Conservation (phyloP, 116 monocot species). For the Papilionanthe hybrid region DNA sequence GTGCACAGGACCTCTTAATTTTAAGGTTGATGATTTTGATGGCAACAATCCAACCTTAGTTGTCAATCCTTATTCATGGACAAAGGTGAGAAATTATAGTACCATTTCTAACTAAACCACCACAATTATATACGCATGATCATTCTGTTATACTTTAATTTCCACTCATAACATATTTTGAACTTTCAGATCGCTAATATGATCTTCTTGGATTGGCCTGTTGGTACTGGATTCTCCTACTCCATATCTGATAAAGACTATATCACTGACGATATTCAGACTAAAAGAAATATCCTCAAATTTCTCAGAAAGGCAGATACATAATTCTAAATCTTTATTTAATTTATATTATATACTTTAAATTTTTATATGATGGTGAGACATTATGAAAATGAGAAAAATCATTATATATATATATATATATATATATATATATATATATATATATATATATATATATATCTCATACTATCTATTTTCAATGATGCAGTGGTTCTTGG, state of each 20-base stretch:
- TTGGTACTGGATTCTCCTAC: slow-evolving; percentile 49
- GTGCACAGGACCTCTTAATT: neutral
- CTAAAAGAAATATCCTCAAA: neutral
- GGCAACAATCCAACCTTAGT: neutral
- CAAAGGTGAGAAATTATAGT: neutral
- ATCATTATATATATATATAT: too few species aligned
- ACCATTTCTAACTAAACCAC: neutral
- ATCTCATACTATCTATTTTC: neutral
- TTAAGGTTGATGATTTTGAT: slow-evolving; percentile 1
- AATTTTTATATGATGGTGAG: too few species aligned
- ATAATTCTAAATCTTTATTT: neutral
- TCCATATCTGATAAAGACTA: slow-evolving; percentile 16
- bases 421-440: too few species aligned
- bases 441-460: too few species aligned
- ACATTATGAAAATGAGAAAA: too few species aligned
- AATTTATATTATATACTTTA: neutral
- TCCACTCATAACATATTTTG: neutral
- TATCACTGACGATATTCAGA: neutral
- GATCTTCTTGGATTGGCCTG: slow-evolving; percentile 41
- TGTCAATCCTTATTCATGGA: neutral
- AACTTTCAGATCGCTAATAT: slow-evolving; percentile 25
- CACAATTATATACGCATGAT: neutral
- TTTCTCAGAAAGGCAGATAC: slow-evolving; percentile 5
- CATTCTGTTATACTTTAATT: neutral
- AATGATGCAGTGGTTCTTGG: neutral